phyloP scores from a whole-genome alignment of 345 rosid genomes.

The Eucalyptus curtisii region DNA sequence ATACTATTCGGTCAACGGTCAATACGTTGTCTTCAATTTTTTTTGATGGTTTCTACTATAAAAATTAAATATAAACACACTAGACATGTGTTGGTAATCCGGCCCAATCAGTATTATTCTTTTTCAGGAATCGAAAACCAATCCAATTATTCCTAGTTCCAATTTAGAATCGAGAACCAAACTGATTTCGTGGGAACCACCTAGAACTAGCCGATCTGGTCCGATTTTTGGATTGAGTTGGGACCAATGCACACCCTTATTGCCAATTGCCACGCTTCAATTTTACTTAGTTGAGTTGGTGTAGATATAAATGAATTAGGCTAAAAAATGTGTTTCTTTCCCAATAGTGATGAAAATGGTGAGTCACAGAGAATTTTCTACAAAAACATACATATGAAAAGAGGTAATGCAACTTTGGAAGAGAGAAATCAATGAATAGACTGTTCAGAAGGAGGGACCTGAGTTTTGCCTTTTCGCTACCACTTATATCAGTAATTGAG shows the following conservation, averaged over 20 bases:
- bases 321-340: not conserved
- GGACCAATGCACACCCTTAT: not conserved
- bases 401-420: not conserved
- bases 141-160: too few relatives aligned
- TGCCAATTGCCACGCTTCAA: accelerated
- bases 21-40: too few relatives aligned
- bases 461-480: not conserved
- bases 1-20: too few relatives aligned
- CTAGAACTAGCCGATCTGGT: accelerated
- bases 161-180: accelerated
- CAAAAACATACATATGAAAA: accelerated
- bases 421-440: not conserved
- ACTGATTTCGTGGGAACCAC: accelerated
- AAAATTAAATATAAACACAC: too few relatives aligned
- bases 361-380: not conserved
- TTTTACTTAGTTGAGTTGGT: not conserved
- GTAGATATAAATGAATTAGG: not conserved
- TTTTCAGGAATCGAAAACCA: accelerated
- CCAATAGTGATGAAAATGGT: not conserved
- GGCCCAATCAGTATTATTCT: accelerated
- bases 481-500: not conserved
- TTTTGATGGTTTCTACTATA: not conserved
- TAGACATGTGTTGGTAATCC: accelerated
- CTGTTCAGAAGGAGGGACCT: not conserved
- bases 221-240: accelerated